These are phyloP conservation scores for Candida ulmi DNA, from an alignment of 805 yeast species.

Conservation along the genomic window DNA sequence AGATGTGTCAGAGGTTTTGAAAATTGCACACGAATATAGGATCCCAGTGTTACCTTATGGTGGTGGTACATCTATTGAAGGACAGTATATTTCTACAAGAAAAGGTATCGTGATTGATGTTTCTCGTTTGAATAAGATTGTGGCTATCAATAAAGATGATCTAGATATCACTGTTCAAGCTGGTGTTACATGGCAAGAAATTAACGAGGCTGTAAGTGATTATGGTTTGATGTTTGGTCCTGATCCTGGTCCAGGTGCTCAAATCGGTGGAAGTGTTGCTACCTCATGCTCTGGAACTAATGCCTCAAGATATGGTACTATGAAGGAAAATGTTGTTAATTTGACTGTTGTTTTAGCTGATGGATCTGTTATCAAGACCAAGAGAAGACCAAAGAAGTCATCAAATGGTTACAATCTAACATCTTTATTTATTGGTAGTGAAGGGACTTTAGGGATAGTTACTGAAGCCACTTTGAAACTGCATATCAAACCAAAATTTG, in stretches of 20 bases:
- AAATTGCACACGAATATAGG: constrained; percentile 44
- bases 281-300: constrained; percentile 79
- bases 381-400: constrained; percentile 65
- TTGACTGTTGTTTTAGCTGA: constrained; percentile 74
- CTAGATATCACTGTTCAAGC: constrained; percentile 70
- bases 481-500: constrained; percentile 56
- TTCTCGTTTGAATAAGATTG: constrained; percentile 51
- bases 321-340: constrained; percentile 64
- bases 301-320: constrained; percentile 72
- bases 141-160: constrained; percentile 55
- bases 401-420: constrained; percentile 77
- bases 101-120: constrained; percentile 55
- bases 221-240: constrained; percentile 61
- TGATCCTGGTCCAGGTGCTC: constrained; percentile 77
- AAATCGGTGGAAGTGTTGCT: constrained; percentile 72
- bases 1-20: constrained; percentile 50
- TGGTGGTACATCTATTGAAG: constrained; percentile 65
- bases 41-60: constrained; percentile 61
- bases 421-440: constrained; percentile 69
- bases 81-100: constrained; percentile 58
- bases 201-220: constrained; percentile 44
- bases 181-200: constrained; percentile 74
- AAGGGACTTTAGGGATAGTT: constrained; percentile 74
- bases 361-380: constrained; percentile 70
- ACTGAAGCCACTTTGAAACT: constrained; percentile 72